These are phyloP conservation scores for Aspergillus sp. DNA, from an alignment of 2,329 filamentous ascomycete genomes.

Conservation along the genomic window DNA sequence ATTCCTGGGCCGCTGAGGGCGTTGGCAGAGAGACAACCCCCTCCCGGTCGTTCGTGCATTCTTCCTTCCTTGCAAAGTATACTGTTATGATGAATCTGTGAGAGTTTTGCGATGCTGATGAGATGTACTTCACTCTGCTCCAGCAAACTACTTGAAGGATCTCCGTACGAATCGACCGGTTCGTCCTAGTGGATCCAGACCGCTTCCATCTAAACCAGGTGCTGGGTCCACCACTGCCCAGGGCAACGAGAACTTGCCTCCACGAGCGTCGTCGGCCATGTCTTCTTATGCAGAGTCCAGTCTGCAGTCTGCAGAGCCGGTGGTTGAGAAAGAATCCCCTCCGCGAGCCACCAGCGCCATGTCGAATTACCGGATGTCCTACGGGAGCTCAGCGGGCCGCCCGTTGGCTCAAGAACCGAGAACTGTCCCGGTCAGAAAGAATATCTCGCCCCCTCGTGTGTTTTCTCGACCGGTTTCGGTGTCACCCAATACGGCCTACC, in stretches of 20 bases:
- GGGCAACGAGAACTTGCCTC: constrained; percentile 24
- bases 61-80: neutral
- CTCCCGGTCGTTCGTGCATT: constrained; percentile 8
- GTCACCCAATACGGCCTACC: constrained; percentile 40
- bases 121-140: neutral
- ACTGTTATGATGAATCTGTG: neutral
- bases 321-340: constrained; percentile 14
- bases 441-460: constrained; percentile 29
- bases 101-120: constrained; percentile 7
- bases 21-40: constrained; percentile 6
- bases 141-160: constrained; percentile 53
- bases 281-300: constrained; percentile 25
- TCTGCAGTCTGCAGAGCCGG: constrained; percentile 10
- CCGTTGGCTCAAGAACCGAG: constrained; percentile 34
- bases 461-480: constrained; percentile 20
- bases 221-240: constrained; percentile 16
- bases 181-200: constrained; percentile 53
- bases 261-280: constrained; percentile 37
- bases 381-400: constrained; percentile 25
- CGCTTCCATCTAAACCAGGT: constrained; percentile 44
- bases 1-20: constrained; percentile 11
- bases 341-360: constrained; percentile 34
- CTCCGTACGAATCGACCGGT: constrained; percentile 50
- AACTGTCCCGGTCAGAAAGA: constrained; percentile 24
- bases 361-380: constrained; percentile 27